Evolutionary conservation across 805 yeast species (phyloP).

Genomic region (Starmerella geochares): DNA sequence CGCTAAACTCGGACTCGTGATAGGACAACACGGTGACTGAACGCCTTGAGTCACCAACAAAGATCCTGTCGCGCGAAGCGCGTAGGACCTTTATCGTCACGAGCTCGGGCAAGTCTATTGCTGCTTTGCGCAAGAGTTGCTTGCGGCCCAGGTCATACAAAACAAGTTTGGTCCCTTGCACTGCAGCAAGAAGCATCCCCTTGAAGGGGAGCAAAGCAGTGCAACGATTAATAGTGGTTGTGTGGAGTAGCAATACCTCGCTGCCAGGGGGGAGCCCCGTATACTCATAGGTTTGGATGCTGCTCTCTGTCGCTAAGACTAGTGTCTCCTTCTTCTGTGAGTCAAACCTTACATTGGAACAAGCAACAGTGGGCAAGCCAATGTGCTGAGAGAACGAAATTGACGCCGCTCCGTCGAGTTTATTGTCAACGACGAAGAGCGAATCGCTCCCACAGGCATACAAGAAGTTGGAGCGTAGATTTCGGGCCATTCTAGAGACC

Average conservation of each 20-base stretch:
- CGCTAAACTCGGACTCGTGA: conserved; percentile 42
- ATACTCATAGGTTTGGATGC: conserved; percentile 1
- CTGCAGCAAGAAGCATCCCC: conserved; percentile 52
- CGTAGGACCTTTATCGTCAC: conserved; percentile 46
- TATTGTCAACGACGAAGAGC: neutral
- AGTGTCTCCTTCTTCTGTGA: conserved; percentile 14
- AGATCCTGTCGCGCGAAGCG: conserved; percentile 49
- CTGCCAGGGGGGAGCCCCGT: conserved; percentile 13
- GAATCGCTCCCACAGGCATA: neutral
- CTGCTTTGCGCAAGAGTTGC: conserved; percentile 63
- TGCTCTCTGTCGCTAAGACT: conserved; percentile 7
- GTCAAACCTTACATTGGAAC: conserved; percentile 4
- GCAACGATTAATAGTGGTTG: conserved; percentile 39
- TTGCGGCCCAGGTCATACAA: conserved; percentile 62
- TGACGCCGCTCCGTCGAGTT: neutral
- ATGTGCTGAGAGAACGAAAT: neutral
- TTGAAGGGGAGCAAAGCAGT: conserved; percentile 44
- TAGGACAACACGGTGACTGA: conserved; percentile 52
- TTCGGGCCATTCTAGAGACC: neutral
- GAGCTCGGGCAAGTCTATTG: conserved; percentile 38
- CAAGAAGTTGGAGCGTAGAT: neutral
- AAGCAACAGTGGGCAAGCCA: neutral
- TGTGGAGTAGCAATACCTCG: conserved; percentile 40
- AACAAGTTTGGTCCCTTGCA: conserved; percentile 31
- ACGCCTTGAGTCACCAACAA: conserved; percentile 60